phyloP scores from a whole-genome alignment of 108 stramenopile species.

The Fistulifera pelliculosa region DNA sequence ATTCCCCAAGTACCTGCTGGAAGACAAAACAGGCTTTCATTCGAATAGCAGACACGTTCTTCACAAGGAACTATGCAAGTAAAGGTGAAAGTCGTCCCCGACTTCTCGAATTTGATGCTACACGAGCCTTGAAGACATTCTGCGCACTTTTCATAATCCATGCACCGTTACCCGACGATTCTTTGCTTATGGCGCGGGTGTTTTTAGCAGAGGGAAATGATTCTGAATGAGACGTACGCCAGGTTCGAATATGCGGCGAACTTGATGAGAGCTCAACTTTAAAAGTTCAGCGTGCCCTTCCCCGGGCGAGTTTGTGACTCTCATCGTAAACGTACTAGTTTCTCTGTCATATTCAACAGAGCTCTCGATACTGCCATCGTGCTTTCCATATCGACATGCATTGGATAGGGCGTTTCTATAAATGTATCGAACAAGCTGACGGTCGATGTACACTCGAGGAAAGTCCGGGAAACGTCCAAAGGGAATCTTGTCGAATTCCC shows the following conservation, averaged over 20 bases:
- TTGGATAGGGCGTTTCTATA: slow-evolving; percentile 67
- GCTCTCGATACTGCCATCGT: slow-evolving; percentile 38
- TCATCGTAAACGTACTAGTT: slow-evolving; percentile 22
- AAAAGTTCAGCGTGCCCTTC: slow-evolving; percentile 42
- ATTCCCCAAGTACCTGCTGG: slow-evolving; percentile 43
- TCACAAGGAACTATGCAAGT: slow-evolving; percentile 7
- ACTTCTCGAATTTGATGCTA: slow-evolving; percentile 37
- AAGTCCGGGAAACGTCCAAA: slow-evolving; percentile 23
- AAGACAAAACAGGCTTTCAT: slow-evolving; percentile 10
- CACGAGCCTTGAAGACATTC: slow-evolving; percentile 43
- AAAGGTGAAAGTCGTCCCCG: slow-evolving; percentile 40
- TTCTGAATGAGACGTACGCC: slow-evolving; percentile 32
- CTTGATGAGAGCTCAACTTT: slow-evolving; percentile 20
- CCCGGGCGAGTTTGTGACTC: slow-evolving; percentile 61
- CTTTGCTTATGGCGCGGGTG: neutral
- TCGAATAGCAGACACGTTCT: too few relatives aligned
- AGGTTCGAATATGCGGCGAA: slow-evolving; percentile 36
- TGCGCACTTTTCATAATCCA: slow-evolving; percentile 75
- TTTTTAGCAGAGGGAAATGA: too few relatives aligned
- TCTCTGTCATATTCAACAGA: slow-evolving; percentile 24
- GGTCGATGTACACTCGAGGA: slow-evolving; percentile 36
- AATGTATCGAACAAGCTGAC: slow-evolving; percentile 48
- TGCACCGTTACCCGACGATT: slow-evolving; percentile 50
- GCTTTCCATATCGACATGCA: slow-evolving; percentile 59
- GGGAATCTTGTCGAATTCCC: slow-evolving; percentile 26